Evolutionary conservation across 1,284 basidiomycete genomes (phyloP).

Genomic region (Kalmanozyma brasiliensis): DNA sequence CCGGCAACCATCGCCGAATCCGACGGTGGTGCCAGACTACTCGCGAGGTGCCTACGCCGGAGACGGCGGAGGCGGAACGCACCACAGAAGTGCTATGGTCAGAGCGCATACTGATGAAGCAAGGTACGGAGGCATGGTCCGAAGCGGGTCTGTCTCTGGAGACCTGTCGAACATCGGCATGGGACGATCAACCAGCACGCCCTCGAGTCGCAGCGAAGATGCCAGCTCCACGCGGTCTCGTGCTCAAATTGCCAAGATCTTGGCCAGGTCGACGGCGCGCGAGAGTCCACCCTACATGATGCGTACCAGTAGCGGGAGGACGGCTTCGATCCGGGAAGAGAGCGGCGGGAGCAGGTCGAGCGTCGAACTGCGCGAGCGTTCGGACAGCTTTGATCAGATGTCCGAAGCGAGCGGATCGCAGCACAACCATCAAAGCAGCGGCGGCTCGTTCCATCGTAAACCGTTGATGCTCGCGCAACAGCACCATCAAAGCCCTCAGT

Average conservation of each 20-base stretch:
- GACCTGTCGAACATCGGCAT: constrained; percentile 6
- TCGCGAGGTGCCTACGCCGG: constrained; percentile 6
- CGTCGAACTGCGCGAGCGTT: constrained; percentile 12
- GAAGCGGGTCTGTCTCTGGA: background rate
- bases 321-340: constrained; percentile 12
- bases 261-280: constrained; percentile 44
- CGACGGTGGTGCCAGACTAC: constrained; percentile 29
- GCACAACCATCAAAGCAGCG: constrained; percentile 7
- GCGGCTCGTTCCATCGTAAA: constrained; percentile 1
- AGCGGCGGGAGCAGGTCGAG: background rate
- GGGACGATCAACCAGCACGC: constrained; percentile 21
- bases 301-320: constrained; percentile 9
- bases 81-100: background rate
- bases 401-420: constrained; percentile 27
- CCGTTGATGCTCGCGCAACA: constrained; percentile 8
- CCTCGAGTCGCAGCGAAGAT: constrained; percentile 27
- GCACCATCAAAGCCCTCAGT: constrained; percentile 8
- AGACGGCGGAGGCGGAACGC: background rate
- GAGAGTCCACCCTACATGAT: constrained; percentile 10
- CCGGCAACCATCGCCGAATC: constrained; percentile 41
- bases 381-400: constrained; percentile 23
- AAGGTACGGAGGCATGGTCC: background rate
- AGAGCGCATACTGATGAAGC: constrained; percentile 3
- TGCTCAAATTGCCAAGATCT: constrained; percentile 58
- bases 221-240: constrained; percentile 21